phyloP scores from a whole-genome alignment of 1,284 basidiomycete genomes.

The Coniferiporia weirii region DNA sequence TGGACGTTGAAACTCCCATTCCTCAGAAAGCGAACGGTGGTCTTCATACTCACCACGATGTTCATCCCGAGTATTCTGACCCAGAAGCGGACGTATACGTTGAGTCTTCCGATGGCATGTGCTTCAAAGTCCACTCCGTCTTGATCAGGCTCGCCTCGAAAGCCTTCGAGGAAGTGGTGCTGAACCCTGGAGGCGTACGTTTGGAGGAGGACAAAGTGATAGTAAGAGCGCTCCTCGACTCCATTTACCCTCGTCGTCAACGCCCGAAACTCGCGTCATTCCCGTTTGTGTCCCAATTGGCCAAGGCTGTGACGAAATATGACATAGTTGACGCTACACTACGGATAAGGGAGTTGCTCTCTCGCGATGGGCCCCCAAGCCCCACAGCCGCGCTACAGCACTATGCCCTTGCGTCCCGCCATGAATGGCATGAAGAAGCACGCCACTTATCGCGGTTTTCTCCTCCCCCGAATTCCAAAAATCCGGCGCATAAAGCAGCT shows the following conservation, averaged over 20 bases:
- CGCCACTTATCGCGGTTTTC: slow-evolving; percentile 30
- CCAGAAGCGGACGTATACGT: slow-evolving; percentile 46
- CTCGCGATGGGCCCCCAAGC: slow-evolving; percentile 14
- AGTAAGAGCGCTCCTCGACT: slow-evolving; percentile 7
- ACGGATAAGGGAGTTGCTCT: not conserved
- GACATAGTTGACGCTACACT: slow-evolving; percentile 1
- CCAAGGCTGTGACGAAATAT: slow-evolving; percentile 6
- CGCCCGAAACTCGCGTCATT: not conserved
- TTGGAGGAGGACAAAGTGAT: not conserved
- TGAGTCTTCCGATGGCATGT: slow-evolving; percentile 26
- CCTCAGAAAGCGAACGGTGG: no score
- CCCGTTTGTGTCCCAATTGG: not conserved
- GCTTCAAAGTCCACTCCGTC: slow-evolving; percentile 36
- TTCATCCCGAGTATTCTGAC: slow-evolving; percentile 26
- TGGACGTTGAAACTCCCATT: not conserved
- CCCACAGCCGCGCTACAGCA: slow-evolving; percentile 30
- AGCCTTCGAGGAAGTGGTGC: not conserved
- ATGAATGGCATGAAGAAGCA: slow-evolving; percentile 38
- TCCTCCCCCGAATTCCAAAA: not conserved
- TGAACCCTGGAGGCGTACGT: not conserved
- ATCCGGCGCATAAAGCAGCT: not conserved
- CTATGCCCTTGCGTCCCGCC: slow-evolving; percentile 38
- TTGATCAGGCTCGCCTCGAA: slow-evolving; percentile 35
- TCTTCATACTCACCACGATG: no score
- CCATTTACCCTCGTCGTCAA: slow-evolving; percentile 7